phyloP scores from a whole-genome alignment of 2,329 filamentous ascomycete species.

The Sphaceloma murrayae region DNA sequence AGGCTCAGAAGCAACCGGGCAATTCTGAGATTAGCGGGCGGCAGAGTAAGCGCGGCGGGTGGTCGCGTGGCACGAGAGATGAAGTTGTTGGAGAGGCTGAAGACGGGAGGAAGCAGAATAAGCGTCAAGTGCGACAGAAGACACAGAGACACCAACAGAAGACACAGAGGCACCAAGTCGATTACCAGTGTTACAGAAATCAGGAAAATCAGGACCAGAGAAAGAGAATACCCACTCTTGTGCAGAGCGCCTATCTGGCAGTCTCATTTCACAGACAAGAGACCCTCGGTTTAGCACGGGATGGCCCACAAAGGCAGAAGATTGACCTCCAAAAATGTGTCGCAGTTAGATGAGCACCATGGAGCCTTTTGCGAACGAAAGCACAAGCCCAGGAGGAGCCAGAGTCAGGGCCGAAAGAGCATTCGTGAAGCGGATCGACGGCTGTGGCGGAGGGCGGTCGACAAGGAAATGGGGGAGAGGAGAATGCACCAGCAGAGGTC shows the following conservation, averaged over 20 bases:
- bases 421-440: neutral
- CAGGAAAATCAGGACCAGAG: conserved; percentile 11
- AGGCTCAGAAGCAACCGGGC: neutral
- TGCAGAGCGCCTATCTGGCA: conserved; percentile 12
- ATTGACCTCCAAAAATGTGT: conserved; percentile 10
- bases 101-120: neutral
- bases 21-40: too few relatives aligned
- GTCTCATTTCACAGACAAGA: conserved; percentile 11
- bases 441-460: conserved; percentile 2
- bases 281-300: conserved; percentile 10
- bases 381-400: conserved; percentile 6
- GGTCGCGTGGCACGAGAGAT: neutral
- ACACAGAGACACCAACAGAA: neutral
- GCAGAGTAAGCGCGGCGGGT: too few relatives aligned
- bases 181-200: conserved; percentile 12
- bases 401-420: neutral
- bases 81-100: conserved; percentile 9
- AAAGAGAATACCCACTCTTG: conserved; percentile 5
- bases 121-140: conserved; percentile 13
- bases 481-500: conserved; percentile 1
- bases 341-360: conserved; percentile 11
- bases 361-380: conserved; percentile 12
- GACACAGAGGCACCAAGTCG: neutral
- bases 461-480: neutral
- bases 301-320: conserved; percentile 9